Evolutionary conservation across 2,329 filamentous ascomycete genomes (phyloP), one percentile per base, ranked within the genome.

Genomic region (Alternaria sp.): DNA sequence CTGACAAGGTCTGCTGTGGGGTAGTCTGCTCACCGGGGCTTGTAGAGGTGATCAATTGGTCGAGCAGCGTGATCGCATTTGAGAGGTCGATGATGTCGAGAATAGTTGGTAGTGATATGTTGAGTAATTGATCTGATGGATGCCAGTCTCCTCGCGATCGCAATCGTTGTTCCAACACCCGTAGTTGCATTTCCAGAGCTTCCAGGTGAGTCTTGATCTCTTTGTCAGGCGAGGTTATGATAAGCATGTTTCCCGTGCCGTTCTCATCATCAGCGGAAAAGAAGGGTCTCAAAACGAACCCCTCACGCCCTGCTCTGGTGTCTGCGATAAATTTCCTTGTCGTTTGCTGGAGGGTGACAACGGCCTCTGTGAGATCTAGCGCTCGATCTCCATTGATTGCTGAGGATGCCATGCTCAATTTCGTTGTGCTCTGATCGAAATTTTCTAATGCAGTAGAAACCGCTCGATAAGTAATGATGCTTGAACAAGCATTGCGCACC

Each of bases 11-110:
- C 21, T 28, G 15, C 7, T 60, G 65, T 1, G 67, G 63, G 8
- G 59, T 61, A 4, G 46, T n/a, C 19, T 30, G 47, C 17, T 47
- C 43, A 46, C n/a, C 19, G 5, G 54, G 21, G 15, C 52, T 13
- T 19, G 58, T 36, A 26, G 61, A 56, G n/a, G 28, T 40, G 25
- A 62, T 30, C 12, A 67, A 32, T 25, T 66, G 54, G 17, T 54
- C 26, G 19, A 71, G 59, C 32, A 69, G 49, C 10, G 45, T 40
- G 44, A 65, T 57, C 2, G 68, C 67, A 12, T 53, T 60, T 8
- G 53, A 57, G 2, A 71, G 56, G 23, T 71, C 67, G 23, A 30
- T 5, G 4, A 70, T 45, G 30, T 70, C 68, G 32, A 69, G 58
- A 26, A 67, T 53, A 8, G 51, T 19, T 17, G 61, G 47, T 19